Evolutionary conservation across 768 basidiomycete species (phyloP).

Genomic region (Russula ochroleuca): DNA sequence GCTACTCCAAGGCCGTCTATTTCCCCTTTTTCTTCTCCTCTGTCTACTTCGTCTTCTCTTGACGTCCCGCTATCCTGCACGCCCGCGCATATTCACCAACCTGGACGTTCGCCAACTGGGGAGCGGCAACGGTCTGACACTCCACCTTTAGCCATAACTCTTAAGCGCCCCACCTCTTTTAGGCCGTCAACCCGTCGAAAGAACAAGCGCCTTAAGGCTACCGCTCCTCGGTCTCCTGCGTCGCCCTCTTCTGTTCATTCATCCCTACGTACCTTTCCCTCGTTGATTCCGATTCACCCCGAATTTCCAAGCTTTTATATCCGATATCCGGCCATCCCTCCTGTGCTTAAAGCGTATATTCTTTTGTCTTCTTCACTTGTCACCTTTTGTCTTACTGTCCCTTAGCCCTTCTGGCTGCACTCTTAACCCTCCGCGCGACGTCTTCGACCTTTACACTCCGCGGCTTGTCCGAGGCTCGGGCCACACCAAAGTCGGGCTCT

Average conservation of each 20-base stretch:
- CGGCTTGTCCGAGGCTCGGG: slow-evolving; percentile 71
- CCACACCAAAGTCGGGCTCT: slow-evolving; percentile 64
- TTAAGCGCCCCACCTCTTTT: slow-evolving; percentile 10
- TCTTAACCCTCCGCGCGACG: slow-evolving; percentile 56
- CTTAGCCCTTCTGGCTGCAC: slow-evolving; percentile 38
- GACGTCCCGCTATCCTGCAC: slow-evolving; percentile 20
- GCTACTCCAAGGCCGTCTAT: slow-evolving; percentile 16
- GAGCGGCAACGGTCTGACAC: not conserved
- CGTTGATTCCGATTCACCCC: slow-evolving; percentile 42
- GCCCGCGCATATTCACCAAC: not conserved
- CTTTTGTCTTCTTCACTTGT: not conserved
- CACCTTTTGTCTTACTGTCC: not conserved
- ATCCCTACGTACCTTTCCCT: slow-evolving; percentile 50
- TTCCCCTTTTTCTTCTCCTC: slow-evolving; percentile 24
- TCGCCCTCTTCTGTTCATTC: slow-evolving; percentile 23
- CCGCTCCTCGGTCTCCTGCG: not conserved
- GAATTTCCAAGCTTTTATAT: slow-evolving; percentile 63
- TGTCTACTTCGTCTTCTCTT: slow-evolving; percentile 22
- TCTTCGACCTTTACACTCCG: slow-evolving; percentile 72
- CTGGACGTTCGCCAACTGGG: not conserved
- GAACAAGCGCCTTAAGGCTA: not conserved
- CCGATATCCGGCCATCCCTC: slow-evolving; percentile 58
- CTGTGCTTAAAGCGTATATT: slow-evolving; percentile 13
- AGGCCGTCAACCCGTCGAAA: not conserved
- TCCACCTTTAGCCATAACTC: not conserved